Percentiles rank a stretch among this genome's conserved stretches.
phyloP scores from a whole-genome alignment of 176 grass and related monocot species.

The Juncus effusus region DNA sequence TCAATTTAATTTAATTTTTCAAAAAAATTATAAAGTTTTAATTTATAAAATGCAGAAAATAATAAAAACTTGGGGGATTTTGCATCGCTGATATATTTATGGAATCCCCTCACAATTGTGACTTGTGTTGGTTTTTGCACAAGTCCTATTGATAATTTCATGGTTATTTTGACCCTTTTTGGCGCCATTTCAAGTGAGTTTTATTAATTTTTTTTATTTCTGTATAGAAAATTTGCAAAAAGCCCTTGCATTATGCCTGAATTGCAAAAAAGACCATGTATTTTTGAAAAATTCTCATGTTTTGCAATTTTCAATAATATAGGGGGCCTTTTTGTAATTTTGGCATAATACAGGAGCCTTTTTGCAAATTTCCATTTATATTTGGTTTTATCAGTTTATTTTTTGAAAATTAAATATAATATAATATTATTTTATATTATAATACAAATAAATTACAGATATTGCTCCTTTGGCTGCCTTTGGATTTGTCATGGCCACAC shows the following conservation, averaged over 20 bases:
- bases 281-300: not conserved
- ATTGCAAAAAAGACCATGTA: not conserved
- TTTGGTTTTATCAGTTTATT: conserved; percentile 6
- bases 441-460: conserved; percentile 38
- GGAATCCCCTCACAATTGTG: conserved; percentile 91
- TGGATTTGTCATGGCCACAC: conserved; percentile 92
- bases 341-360: conserved; percentile 5
- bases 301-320: not conserved
- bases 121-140: conserved; percentile 85
- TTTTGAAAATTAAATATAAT: conserved; percentile 5
- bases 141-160: conserved; percentile 91
- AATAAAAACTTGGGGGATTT: conserved; percentile 57
- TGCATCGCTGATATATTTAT: conserved; percentile 89
- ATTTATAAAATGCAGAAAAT: too few relatives aligned
- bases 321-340: too few relatives aligned
- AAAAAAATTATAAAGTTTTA: too few relatives aligned
- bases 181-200: conserved; percentile 87
- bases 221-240: not conserved
- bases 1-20: not conserved
- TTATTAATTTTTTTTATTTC: not conserved
- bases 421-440: not conserved
- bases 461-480: conserved; percentile 79
- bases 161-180: conserved; percentile 76
- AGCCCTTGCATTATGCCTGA: not conserved
- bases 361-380: not conserved